A percentile compares a stretch with the other conserved stretches of the same genome.
Evolutionary conservation across 2,329 filamentous ascomycete species (phyloP).

Genomic region (Magnaporthiopsis rhizophila): DNA sequence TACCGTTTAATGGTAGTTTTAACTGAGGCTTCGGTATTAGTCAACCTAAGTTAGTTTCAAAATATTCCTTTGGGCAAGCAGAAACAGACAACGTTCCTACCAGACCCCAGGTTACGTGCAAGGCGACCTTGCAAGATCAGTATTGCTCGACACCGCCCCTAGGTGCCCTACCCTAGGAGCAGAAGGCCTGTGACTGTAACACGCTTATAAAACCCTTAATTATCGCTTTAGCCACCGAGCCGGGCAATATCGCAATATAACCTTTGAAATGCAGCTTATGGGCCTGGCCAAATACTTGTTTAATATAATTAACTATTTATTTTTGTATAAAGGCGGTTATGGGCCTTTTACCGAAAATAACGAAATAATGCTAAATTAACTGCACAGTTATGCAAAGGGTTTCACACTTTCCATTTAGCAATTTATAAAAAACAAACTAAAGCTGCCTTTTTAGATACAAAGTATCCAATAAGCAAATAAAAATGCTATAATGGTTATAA

Average conservation of each 20-base stretch:
- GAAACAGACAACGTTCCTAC: too few species aligned
- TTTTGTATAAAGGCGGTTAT: constrained; percentile 10
- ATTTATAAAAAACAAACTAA: constrained; percentile 7
- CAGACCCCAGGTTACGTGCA: too few species aligned
- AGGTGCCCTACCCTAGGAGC: too few species aligned
- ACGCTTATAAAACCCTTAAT: constrained; percentile 11
- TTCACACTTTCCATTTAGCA: constrained; percentile 8
- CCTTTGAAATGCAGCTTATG: constrained; percentile 13
- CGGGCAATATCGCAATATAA: constrained; percentile 7
- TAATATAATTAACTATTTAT: constrained; percentile 10
- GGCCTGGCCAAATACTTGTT: constrained; percentile 11
- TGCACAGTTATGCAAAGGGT: constrained; percentile 8
- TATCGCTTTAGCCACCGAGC: constrained; percentile 7
- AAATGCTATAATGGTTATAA: neutral
- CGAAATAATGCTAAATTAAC: constrained; percentile 11
- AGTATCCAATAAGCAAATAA: neutral
- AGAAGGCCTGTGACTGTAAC: too few species aligned
- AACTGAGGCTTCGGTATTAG: too few species aligned
- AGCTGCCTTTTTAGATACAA: neutral
- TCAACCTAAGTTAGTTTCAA: too few species aligned
- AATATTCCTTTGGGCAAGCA: too few species aligned
- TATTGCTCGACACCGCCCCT: too few species aligned
- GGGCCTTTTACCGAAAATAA: constrained; percentile 9
- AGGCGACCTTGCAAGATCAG: too few species aligned
- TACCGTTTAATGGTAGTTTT: too few species aligned